Conservation (phyloP, 306 rosid species). For the Sicyos edulis region DNA sequence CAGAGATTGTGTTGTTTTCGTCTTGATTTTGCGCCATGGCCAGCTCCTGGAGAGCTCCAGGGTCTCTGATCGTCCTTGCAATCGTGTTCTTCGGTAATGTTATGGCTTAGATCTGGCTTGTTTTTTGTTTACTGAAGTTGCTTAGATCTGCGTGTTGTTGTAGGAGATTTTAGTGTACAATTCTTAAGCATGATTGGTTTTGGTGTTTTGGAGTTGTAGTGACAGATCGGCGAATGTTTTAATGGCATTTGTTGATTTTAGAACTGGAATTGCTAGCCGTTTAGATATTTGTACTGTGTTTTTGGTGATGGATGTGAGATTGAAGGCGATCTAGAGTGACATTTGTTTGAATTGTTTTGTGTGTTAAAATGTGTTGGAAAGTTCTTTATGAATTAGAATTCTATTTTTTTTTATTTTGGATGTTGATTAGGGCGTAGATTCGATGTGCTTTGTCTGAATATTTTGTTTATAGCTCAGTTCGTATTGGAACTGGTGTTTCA, state of each 20-base stretch:
- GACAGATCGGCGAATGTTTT: not conserved
- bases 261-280: too few relatives aligned
- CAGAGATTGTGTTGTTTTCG: not conserved
- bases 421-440: not conserved
- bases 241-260: too few relatives aligned
- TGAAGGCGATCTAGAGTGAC: not conserved
- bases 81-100: too few relatives aligned
- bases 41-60: too few relatives aligned
- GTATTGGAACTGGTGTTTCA: not conserved
- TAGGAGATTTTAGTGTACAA: not conserved
- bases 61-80: too few relatives aligned
- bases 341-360: not conserved
- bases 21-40: too few relatives aligned
- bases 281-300: too few relatives aligned
- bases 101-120: too few relatives aligned
- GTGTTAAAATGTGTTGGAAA: not conserved
- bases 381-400: not conserved
- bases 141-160: too few relatives aligned
- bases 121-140: too few relatives aligned
- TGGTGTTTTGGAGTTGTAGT: not conserved
- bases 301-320: constrained; percentile 3
- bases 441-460: not conserved
- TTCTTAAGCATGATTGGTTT: not conserved
- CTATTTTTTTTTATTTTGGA: not conserved
- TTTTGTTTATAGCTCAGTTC: not conserved